Conservation (phyloP, 1,139 yeast species). For the Saccharomyces hybrid region DNA sequence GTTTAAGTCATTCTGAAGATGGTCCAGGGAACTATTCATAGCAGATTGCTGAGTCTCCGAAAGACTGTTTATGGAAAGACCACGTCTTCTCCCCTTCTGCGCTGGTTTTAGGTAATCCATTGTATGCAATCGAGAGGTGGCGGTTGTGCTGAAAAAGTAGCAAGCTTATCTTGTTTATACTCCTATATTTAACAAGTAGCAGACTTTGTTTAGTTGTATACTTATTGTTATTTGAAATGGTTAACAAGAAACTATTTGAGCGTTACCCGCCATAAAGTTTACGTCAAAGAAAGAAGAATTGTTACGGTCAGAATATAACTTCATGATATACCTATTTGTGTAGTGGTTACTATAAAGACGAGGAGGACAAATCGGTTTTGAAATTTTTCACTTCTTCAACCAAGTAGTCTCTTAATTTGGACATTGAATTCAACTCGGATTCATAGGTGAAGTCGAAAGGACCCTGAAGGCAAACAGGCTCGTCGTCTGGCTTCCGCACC, state of each 20-base stretch:
- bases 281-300: neutral
- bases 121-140: neutral
- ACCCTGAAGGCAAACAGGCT: conserved; percentile 38
- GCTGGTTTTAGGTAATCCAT: conserved; percentile 18
- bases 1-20: conserved; percentile 23
- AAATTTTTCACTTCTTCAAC: conserved; percentile 25
- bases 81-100: conserved; percentile 21
- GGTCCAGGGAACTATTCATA: conserved; percentile 27
- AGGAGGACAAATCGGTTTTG: conserved; percentile 11
- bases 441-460: conserved; percentile 62
- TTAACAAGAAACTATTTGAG: neutral
- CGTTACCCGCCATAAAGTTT: neutral
- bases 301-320: neutral
- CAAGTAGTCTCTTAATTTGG: conserved; percentile 22
- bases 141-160: neutral
- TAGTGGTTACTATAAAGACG: neutral
- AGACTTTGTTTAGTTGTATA: neutral
- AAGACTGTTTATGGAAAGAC: conserved; percentile 25
- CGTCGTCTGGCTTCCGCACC: conserved; percentile 46
- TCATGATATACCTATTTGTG: neutral
- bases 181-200: no score
- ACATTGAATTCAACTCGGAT: conserved; percentile 27
- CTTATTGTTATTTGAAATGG: neutral
- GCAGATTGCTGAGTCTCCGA: conserved; percentile 25
- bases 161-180: neutral